These are phyloP conservation scores for Hypseocharis bilobata DNA, from an alignment of 441 rosid species.

Conservation along the genomic window DNA sequence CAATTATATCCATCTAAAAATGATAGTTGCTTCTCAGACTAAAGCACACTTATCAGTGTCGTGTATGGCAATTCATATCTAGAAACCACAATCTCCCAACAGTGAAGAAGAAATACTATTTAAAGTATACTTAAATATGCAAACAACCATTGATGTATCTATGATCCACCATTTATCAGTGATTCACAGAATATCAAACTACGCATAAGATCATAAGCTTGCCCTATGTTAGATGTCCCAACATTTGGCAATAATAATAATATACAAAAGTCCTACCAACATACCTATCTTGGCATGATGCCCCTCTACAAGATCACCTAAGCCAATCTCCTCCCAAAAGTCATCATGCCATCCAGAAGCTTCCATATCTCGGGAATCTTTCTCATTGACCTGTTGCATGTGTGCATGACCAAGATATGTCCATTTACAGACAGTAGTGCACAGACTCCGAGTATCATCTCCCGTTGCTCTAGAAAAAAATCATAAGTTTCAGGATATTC, in stretches of 20 bases:
- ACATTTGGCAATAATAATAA: neutral
- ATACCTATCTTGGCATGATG: slow-evolving; percentile 93
- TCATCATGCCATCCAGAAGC: slow-evolving; percentile 97
- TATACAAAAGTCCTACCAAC: slow-evolving; percentile 14
- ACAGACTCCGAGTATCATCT: slow-evolving; percentile 86
- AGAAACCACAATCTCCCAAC: neutral
- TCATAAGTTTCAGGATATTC: slow-evolving; percentile 15
- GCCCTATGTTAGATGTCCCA: neutral
- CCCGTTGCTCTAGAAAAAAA: slow-evolving; percentile 66
- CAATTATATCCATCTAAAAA: neutral
- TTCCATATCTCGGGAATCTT: slow-evolving; percentile 78
- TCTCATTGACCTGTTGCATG: slow-evolving; percentile 65
- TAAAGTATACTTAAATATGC: neutral
- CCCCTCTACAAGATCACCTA: slow-evolving; percentile 74
- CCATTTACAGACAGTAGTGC: slow-evolving; percentile 96
- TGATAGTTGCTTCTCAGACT: neutral
- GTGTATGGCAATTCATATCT: neutral
- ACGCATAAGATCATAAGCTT: neutral
- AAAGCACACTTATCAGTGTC: neutral
- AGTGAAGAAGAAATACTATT: neutral
- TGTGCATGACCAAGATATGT: slow-evolving; percentile 97
- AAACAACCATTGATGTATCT: neutral
- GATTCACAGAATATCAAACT: neutral
- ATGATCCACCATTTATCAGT: neutral
- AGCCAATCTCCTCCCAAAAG: slow-evolving; percentile 97